phyloP scores from a whole-genome alignment of 192 early-diverging fungal genomes.

The Allomyces macrogynus region DNA sequence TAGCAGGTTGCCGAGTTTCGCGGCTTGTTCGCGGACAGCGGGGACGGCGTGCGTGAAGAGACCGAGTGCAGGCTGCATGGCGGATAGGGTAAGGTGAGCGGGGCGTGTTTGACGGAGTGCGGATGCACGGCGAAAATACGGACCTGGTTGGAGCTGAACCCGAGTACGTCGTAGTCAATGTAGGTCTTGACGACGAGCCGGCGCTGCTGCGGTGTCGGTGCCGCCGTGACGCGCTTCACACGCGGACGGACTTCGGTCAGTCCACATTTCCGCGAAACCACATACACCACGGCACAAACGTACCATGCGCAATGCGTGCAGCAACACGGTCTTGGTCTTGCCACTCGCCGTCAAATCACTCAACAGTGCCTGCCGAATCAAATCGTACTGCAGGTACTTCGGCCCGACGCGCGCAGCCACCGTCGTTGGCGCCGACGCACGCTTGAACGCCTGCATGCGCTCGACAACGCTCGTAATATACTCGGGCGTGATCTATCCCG shows the following conservation, averaged over 20 bases:
- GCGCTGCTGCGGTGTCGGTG: conserved; percentile 1
- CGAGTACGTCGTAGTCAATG: conserved; percentile 13
- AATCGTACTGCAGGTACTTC: conserved; percentile 7
- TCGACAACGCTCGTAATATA: conserved; percentile 21
- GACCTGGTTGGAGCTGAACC: conserved; percentile 7
- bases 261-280: no score
- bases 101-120: no score
- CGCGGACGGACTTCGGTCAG: no score
- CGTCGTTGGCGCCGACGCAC: no score
- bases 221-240: conserved; percentile 1
- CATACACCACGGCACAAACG: no score
- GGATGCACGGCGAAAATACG: no score
- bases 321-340: conserved; percentile 6
- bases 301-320: conserved; percentile 17
- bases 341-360: conserved; percentile 7
- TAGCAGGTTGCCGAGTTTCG: background rate
- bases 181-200: conserved; percentile 8
- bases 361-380: conserved; percentile 10
- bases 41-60: background rate
- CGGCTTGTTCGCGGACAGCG: background rate
- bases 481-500: conserved; percentile 23
- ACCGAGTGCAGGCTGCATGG: no score
- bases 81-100: no score
- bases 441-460: conserved; percentile 18
- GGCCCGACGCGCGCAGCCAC: background rate